phyloP scores from a whole-genome alignment of 2,329 filamentous ascomycete species.

The Verticillium zaregamsianum region DNA sequence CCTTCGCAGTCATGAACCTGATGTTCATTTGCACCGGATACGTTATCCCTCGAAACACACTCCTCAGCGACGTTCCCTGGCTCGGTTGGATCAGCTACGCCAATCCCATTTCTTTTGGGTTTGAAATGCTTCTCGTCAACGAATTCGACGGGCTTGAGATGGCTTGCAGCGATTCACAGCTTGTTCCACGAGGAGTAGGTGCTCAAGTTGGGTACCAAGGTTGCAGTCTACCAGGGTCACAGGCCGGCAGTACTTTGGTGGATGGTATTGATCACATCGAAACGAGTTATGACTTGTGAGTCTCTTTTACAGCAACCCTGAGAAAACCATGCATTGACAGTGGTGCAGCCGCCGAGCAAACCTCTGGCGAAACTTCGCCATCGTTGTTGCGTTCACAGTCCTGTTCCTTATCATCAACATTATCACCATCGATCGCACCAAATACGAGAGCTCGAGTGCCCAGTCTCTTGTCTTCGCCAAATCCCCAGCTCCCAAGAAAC shows the following conservation, averaged over 20 bases:
- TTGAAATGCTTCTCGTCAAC: constrained; percentile 54
- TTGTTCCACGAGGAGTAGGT: constrained; percentile 39
- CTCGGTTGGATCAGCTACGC: constrained; percentile 63
- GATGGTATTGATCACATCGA: no score
- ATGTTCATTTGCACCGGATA: constrained; percentile 67
- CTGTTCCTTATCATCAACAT: constrained; percentile 71
- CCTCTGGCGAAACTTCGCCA: constrained; percentile 73
- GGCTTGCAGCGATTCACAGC: constrained; percentile 36
- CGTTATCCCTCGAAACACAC: constrained; percentile 51
- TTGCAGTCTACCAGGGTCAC: constrained; percentile 56
- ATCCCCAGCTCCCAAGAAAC: no score
- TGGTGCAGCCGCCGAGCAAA: constrained; percentile 41
- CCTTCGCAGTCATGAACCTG: constrained; percentile 39
- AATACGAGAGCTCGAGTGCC: constrained; percentile 59
- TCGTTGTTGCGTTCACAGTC: constrained; percentile 69
- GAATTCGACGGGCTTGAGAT: constrained; percentile 51
- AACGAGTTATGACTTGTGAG: no score
- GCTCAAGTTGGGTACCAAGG: constrained; percentile 39
- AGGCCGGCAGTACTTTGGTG: no score
- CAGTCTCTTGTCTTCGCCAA: constrained; percentile 70
- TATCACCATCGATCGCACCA: constrained; percentile 64
- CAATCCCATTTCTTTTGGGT: constrained; percentile 61
- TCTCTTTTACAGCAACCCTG: no score
- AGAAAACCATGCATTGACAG: no score
- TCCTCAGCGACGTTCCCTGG: constrained; percentile 60